Conservation (phyloP, 371 early-diverging fungal genomes). For the Mortierella sp. region DNA sequence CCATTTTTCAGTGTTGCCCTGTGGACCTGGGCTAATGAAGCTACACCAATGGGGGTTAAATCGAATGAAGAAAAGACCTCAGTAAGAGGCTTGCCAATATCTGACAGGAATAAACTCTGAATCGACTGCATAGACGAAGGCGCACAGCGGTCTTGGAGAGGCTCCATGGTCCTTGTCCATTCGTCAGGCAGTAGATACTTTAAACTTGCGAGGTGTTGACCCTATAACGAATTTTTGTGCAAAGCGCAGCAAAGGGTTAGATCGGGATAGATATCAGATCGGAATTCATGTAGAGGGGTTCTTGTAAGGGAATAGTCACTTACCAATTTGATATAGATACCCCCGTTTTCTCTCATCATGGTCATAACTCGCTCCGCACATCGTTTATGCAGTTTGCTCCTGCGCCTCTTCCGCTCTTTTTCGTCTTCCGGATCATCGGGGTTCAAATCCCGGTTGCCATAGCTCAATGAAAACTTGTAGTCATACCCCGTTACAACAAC, state of each 20-base stretch:
- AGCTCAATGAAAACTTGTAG: constrained; percentile 70
- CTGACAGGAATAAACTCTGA: constrained; percentile 73
- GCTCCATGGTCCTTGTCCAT: constrained; percentile 87
- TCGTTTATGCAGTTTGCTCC: constrained; percentile 58
- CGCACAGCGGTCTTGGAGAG: constrained; percentile 88
- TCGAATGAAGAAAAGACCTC: constrained; percentile 80
- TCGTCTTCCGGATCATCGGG: constrained; percentile 59
- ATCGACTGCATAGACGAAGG: constrained; percentile 79
- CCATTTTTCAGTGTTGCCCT: constrained; percentile 71
- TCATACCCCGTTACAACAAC: constrained; percentile 70
- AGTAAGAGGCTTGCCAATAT: constrained; percentile 71
- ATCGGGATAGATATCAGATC: neutral
- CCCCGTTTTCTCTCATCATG: constrained; percentile 76
- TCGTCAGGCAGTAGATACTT: constrained; percentile 88
- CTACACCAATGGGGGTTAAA: constrained; percentile 82
- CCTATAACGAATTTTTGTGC: constrained; percentile 41
- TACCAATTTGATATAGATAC: constrained; percentile 91
- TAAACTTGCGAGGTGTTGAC: constrained; percentile 91
- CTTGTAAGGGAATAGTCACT: neutral
- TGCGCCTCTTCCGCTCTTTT: constrained; percentile 45
- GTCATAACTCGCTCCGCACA: constrained; percentile 71
- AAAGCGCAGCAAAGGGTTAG: neutral
- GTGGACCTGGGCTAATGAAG: constrained; percentile 90
- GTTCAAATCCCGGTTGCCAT: constrained; percentile 51
- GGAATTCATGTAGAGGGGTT: neutral